Conservation (phyloP, 306 rosid species). For the Canavalia ensiformis region DNA sequence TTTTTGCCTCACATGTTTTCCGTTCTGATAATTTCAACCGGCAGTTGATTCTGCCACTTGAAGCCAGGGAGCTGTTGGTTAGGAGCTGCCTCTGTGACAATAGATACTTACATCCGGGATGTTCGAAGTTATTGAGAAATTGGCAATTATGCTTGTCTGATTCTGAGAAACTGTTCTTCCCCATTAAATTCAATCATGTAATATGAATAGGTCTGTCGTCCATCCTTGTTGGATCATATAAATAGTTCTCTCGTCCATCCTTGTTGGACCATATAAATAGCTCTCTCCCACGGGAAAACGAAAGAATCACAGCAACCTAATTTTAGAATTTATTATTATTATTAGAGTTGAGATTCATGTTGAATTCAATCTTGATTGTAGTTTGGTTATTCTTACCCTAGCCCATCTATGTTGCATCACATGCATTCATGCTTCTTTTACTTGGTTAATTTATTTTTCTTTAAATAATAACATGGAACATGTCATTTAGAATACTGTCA, state of each 20-base stretch:
- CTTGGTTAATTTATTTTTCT: neutral
- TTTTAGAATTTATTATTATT: neutral
- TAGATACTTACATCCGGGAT: constrained; percentile 38
- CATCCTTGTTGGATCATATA: constrained; percentile 31
- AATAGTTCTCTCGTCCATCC: constrained; percentile 16
- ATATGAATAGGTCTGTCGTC: constrained; percentile 36
- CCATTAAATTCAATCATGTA: constrained; percentile 34
- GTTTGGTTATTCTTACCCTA: neutral
- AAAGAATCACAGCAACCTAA: constrained; percentile 4
- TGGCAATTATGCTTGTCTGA: constrained; percentile 28
- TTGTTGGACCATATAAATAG: neutral
- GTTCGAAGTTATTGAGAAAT: constrained; percentile 43
- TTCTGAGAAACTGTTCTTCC: constrained; percentile 40
- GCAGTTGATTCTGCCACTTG: constrained; percentile 43
- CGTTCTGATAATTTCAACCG: constrained; percentile 37
- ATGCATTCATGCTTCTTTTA: neutral
- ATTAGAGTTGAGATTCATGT: constrained; percentile 2
- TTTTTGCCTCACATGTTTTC: constrained; percentile 43
- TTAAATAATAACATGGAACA: neutral
- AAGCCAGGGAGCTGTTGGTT: constrained; percentile 36
- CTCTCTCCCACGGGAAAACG: constrained; percentile 13
- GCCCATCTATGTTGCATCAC: neutral
- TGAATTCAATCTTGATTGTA: constrained; percentile 21
- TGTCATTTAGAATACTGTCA: neutral
- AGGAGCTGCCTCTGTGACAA: constrained; percentile 30